A percentile compares a stretch with the other conserved stretches of the same genome.
phyloP scores from a whole-genome alignment of 768 basidiomycete species.

The Neoboletus brunneissimus region DNA sequence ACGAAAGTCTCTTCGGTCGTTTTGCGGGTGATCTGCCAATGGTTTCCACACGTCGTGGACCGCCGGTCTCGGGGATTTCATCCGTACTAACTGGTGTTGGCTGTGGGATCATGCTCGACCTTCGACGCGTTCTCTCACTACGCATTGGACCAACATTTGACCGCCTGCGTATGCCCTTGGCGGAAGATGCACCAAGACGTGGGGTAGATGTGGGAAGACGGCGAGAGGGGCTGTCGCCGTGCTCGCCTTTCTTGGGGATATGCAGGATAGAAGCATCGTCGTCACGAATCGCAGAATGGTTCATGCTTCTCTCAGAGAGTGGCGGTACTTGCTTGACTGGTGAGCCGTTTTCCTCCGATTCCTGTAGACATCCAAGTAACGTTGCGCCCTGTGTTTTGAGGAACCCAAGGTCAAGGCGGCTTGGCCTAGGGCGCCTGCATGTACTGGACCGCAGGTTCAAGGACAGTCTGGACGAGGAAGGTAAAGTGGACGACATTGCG shows the following conservation, averaged over 20 bases:
- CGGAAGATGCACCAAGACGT: constrained; percentile 31
- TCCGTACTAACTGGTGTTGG: constrained; percentile 47
- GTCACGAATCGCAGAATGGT: constrained; percentile 37
- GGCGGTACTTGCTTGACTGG: constrained; percentile 35
- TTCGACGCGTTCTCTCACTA: constrained; percentile 65
- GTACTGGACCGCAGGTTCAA: constrained; percentile 14
- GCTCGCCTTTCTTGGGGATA: constrained; percentile 37
- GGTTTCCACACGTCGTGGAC: constrained; percentile 43
- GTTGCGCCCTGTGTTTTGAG: constrained; percentile 51
- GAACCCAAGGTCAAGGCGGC: constrained; percentile 68
- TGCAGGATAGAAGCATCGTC: constrained; percentile 21
- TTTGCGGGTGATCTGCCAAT: constrained; percentile 54
- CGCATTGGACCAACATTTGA: constrained; percentile 79
- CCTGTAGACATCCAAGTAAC: constrained; percentile 61
- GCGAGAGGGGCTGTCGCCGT: constrained; percentile 43
- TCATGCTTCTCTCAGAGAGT: constrained; percentile 68
- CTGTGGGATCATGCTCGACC: constrained; percentile 81
- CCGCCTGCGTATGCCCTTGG: constrained; percentile 50
- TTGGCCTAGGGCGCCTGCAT: constrained; percentile 54
- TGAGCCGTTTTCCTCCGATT: constrained; percentile 64
- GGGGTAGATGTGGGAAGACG: constrained; percentile 50
- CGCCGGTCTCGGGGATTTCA: constrained; percentile 33
- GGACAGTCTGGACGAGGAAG: constrained; percentile 33
- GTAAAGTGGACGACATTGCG: constrained; percentile 31
- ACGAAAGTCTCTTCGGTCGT: constrained; percentile 54